Base-by-base conservation (phyloP, 176 grass and related monocot genomes). In the Bolboschoenus planiculmis region DNA sequence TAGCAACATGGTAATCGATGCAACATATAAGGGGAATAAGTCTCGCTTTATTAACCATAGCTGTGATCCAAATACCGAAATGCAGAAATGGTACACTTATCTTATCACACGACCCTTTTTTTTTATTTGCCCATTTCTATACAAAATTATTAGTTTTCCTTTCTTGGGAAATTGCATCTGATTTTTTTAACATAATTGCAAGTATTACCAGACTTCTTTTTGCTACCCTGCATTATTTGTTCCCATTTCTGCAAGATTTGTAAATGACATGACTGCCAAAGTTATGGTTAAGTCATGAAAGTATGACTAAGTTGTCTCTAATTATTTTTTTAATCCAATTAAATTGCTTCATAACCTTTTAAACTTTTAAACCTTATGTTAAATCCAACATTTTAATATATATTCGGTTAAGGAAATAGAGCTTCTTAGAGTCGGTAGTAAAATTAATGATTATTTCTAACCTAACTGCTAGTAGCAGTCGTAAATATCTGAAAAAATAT, bases 1-100 rank as follows among this genome's bases (percentile, higher is more conserved):
- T 84, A 93, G 92, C 70, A 91, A 98, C 87, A 88, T 98, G 92
- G 90, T 98, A 70, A 98, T 98, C 60, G 95, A 98, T 87, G 92
- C 95, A 42, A 98, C 95, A 56, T 79, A 93, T 78, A 98, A 98
- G 83, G 92, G 95, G 83, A 98, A 98, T 50, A 85, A 85, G 83
- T 98, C 95, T 76, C 89, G 95, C 29, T 98, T 93, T 90, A 98
- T 98, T 89, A 98, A 98, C 73, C 95, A 98, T 83, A 95, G 95
- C 89, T 98, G 92, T 66, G 92, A 98, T 59, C 95, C 96, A 79
- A 98, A 98, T 87, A 93, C 92, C 31, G 91, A 88, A 85, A 98
- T 98, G 96, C 92, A 95, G 86, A 98, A 98, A 95, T 98, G 96
- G 95, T 95, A 83, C 37, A 83, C 82, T 85, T 70, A 79, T 78